Conservation (phyloP, 176 grass and related monocot genomes). For the Chloris gayana region DNA sequence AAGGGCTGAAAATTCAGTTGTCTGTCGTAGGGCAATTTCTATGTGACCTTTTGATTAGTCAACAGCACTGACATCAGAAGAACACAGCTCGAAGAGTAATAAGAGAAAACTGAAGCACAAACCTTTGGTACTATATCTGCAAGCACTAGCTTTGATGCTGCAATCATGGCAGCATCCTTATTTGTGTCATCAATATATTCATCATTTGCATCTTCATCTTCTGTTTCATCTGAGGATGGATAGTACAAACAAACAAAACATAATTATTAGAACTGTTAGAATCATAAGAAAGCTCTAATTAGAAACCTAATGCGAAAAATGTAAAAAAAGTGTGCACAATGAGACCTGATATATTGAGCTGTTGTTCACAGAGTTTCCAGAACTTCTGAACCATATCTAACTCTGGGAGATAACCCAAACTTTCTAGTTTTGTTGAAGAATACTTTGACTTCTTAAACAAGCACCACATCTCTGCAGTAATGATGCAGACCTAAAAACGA, state of each 20-base stretch:
- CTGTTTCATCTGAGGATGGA: constrained; percentile 84
- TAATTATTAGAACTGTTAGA: constrained; percentile 14
- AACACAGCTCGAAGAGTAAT: constrained; percentile 29
- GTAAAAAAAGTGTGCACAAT: background rate
- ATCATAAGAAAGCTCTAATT: constrained; percentile 27
- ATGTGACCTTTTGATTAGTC: background rate
- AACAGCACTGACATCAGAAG: constrained; percentile 15
- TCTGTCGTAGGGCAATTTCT: background rate
- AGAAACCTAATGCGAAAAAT: background rate
- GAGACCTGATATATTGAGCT: constrained; percentile 85
- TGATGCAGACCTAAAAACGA: constrained; percentile 76
- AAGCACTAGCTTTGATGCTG: constrained; percentile 83
- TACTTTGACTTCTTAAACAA: constrained; percentile 93
- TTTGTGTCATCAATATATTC: constrained; percentile 98
- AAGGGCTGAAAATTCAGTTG: background rate
- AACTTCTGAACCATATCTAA: constrained; percentile 78
- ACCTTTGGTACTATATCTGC: constrained; percentile 89
- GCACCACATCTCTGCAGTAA: constrained; percentile 93
- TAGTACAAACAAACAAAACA: constrained; percentile 23
- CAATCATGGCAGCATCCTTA: constrained; percentile 92
- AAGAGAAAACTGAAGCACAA: constrained; percentile 37
- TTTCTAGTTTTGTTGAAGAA: constrained; percentile 77
- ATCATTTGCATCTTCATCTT: constrained; percentile 95
- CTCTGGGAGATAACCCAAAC: constrained; percentile 79
- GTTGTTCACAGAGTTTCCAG: constrained; percentile 88